These are phyloP conservation scores for Dispira parvispora DNA, from an alignment of 192 early-diverging fungal species.

Conservation along the genomic window DNA sequence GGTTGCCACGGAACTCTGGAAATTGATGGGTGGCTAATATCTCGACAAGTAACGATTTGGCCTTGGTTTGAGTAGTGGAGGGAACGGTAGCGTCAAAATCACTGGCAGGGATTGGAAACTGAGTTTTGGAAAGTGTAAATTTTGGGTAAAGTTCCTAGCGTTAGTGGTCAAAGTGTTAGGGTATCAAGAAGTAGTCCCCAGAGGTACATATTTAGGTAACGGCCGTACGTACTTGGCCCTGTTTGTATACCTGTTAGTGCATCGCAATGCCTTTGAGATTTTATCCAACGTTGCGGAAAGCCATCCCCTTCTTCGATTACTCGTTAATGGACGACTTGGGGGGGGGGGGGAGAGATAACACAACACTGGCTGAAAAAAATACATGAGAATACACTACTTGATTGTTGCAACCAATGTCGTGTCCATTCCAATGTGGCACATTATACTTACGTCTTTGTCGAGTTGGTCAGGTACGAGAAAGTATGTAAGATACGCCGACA, in stretches of 20 bases:
- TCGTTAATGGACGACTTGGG: no score
- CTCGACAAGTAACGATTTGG: background rate
- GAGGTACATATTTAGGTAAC: no score
- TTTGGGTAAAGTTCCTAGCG: background rate
- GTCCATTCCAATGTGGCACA: background rate
- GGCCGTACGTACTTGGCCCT: no score
- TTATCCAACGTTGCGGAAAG: background rate
- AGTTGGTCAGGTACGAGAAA: background rate
- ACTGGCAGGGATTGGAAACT: background rate
- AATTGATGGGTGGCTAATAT: background rate
- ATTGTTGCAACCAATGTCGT: background rate
- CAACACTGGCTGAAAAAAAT: background rate
- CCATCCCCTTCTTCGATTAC: background rate
- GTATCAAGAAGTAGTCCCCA: no score
- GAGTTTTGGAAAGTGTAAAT: background rate
- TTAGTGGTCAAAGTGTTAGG: background rate
- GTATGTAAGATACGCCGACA: background rate
- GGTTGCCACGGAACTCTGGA: background rate
- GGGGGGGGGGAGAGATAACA: no score
- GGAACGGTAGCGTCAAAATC: background rate
- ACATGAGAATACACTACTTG: background rate
- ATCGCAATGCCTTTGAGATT: background rate
- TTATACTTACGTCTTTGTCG: constrained; percentile 3
- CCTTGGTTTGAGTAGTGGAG: background rate
- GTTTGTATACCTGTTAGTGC: no score